A percentile compares a stretch with the other conserved stretches of the same genome.
Evolutionary conservation across 495 filamentous ascomycete genomes (phyloP).

Genomic region (Stereocaulon alpinum): DNA sequence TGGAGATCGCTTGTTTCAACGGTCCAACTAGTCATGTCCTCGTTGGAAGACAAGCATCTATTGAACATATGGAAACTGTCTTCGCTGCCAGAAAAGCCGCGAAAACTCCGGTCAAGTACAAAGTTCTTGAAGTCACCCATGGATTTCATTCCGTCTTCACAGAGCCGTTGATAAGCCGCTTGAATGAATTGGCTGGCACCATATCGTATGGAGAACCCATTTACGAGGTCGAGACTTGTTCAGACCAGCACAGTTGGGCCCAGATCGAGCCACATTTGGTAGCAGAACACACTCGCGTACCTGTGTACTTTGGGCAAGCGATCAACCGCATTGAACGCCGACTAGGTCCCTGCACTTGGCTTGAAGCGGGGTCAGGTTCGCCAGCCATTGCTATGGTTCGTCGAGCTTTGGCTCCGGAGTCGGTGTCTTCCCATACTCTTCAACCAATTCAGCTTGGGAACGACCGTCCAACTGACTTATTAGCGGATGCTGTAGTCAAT

Average conservation of each 20-base stretch:
- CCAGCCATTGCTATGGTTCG: slow-evolving; percentile 29
- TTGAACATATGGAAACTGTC: slow-evolving; percentile 22
- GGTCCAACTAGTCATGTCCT: slow-evolving; percentile 32
- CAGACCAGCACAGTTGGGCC: slow-evolving; percentile 5
- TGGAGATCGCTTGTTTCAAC: slow-evolving; percentile 40
- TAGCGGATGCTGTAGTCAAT: slow-evolving; percentile 20
- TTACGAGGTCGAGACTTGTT: slow-evolving; percentile 26
- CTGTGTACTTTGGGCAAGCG: slow-evolving; percentile 34
- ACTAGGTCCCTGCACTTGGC: slow-evolving; percentile 21
- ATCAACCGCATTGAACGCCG: slow-evolving; percentile 26
- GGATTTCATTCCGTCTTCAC: slow-evolving; percentile 40
- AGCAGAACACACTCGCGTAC: slow-evolving; percentile 28
- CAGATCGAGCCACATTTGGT: slow-evolving; percentile 11
- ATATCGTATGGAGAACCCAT: slow-evolving; percentile 23
- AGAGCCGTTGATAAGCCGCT: slow-evolving; percentile 27
- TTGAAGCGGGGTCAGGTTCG: slow-evolving; percentile 32
- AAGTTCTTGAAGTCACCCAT: slow-evolving; percentile 36
- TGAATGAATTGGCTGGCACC: slow-evolving; percentile 23
- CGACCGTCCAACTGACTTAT: background rate
- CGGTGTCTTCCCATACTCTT: background rate
- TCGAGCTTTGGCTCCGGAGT: slow-evolving; percentile 15
- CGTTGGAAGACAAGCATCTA: slow-evolving; percentile 22
- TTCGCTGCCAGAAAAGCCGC: slow-evolving; percentile 12
- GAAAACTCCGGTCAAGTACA: slow-evolving; percentile 19
- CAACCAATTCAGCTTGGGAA: slow-evolving; percentile 1